phyloP scores from a whole-genome alignment of 2,329 filamentous ascomycete genomes.

The Albifimbria verrucaria region DNA sequence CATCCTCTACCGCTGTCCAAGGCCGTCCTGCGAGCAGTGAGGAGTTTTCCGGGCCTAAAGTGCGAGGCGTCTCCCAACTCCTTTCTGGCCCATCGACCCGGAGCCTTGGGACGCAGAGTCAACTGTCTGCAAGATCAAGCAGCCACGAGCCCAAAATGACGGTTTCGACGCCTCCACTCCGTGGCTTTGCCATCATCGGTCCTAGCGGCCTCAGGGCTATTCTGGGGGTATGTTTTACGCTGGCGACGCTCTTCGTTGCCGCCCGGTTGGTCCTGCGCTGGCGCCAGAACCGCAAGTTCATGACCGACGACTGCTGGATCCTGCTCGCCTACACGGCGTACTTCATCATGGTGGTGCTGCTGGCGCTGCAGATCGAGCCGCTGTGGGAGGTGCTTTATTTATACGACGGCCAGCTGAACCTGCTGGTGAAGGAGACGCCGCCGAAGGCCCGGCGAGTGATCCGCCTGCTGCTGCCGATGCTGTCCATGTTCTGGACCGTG shows the following conservation, averaged over 20 bases:
- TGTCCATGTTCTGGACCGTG: neutral
- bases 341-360: conserved; percentile 11
- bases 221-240: conserved; percentile 21
- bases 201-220: conserved; percentile 16
- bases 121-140: neutral
- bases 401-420: neutral
- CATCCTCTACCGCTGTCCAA: too few species aligned
- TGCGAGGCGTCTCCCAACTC: too few species aligned
- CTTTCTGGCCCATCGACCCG: too few species aligned
- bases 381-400: neutral
- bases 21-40: too few species aligned
- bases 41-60: too few species aligned
- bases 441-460: neutral
- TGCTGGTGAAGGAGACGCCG: neutral
- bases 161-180: neutral
- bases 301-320: conserved; percentile 25
- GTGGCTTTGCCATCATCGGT: neutral
- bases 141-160: neutral
- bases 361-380: conserved; percentile 8
- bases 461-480: neutral
- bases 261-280: conserved; percentile 21
- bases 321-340: conserved; percentile 19
- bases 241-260: conserved; percentile 18
- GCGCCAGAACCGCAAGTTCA: conserved; percentile 9
- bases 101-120: too few species aligned